Evolutionary conservation across 768 basidiomycete species (phyloP).

Genomic region (Tubosaeta brunneosetosa): DNA sequence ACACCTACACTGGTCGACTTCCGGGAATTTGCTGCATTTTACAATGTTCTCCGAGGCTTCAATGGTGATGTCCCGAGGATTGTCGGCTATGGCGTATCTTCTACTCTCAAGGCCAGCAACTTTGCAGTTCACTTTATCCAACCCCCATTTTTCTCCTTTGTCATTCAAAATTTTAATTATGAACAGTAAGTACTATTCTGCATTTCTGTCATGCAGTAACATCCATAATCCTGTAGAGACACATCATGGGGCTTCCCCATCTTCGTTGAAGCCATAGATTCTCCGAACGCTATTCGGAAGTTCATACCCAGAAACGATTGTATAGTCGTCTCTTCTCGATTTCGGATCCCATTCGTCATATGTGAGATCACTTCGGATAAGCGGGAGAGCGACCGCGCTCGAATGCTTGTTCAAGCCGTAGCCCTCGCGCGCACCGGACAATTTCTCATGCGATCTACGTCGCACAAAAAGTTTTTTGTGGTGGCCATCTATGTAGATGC

Average conservation of each 20-base stretch:
- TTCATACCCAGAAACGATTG: neutral
- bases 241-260: neutral
- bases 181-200: neutral
- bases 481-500: conserved; percentile 9
- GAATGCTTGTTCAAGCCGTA: conserved; percentile 16
- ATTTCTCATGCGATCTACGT: neutral
- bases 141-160: neutral
- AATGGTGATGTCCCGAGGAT: neutral
- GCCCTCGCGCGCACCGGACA: neutral
- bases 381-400: neutral
- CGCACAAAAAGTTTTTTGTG: conserved; percentile 7
- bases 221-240: neutral
- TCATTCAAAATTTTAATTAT: neutral
- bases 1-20: neutral
- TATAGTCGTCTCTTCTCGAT: neutral
- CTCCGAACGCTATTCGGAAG: neutral
- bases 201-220: neutral
- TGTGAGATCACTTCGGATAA: conserved; percentile 4
- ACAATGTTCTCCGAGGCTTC: neutral
- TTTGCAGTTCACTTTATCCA: neutral
- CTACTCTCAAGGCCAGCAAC: neutral
- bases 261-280: neutral
- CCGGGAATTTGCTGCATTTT: neutral
- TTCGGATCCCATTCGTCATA: conserved; percentile 9
- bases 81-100: neutral